These are phyloP conservation scores for Artemisia tridentata DNA, from an alignment of 129 eudicot species.

Conservation along the genomic window DNA sequence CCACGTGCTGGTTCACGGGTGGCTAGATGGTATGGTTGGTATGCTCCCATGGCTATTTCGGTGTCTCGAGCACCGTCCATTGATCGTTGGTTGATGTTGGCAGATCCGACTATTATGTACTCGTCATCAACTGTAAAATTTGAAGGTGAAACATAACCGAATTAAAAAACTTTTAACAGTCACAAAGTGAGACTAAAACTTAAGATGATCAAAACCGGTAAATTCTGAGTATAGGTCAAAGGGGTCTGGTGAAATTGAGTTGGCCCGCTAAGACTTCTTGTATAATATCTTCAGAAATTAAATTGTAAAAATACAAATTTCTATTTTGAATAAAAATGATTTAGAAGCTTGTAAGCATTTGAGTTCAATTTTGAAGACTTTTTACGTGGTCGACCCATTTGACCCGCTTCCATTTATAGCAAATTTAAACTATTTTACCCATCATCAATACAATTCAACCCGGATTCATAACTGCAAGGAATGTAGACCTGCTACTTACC, in stretches of 20 bases:
- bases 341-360: not conserved
- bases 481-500: conserved; percentile 34
- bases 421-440: not conserved
- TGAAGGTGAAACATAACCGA: not conserved
- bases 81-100: conserved; percentile 84
- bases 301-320: too few species aligned
- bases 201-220: not conserved
- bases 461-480: not conserved
- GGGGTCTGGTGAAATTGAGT: not conserved
- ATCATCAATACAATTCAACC: not conserved
- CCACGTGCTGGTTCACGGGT: conserved; percentile 60
- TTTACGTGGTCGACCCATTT: not conserved
- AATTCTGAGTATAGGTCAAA: not conserved
- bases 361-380: not conserved
- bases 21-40: conserved; percentile 64
- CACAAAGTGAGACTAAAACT: too few species aligned
- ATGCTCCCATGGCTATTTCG: conserved; percentile 86
- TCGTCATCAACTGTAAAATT: conserved; percentile 62
- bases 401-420: not conserved
- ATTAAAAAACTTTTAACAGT: not conserved
- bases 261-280: too few species aligned
- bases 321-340: too few species aligned
- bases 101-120: conserved; percentile 74
- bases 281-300: too few species aligned
- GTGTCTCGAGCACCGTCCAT: conserved; percentile 82